Evolutionary conservation across 305 asterid species (phyloP), one percentile per base, ranked within the genome.

Genomic region (Fraxinus velutina): DNA sequence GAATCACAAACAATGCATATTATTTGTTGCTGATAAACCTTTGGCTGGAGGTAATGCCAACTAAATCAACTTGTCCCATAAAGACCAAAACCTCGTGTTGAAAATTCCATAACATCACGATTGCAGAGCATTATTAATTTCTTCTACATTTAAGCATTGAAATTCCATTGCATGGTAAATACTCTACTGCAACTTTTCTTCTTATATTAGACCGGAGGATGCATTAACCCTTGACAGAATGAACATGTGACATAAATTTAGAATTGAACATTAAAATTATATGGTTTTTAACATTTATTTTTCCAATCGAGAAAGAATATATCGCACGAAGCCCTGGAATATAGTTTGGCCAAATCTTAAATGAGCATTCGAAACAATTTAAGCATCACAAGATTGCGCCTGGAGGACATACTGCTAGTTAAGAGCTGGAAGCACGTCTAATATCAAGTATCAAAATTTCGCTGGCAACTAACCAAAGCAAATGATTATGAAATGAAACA

Each of bases 401-500:
- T 15, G 19, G 8, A 66, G 73, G 73, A 10, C 73, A 24, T 66
- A 12, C 36, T 27, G 73, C 73, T 66, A 66, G n/a, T 66, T 24
- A 24, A 64, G 73, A 66, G 6, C 13, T 27, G 73, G 68, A 66
- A 66, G 73, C 73, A 10, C 7, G 17, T 71, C 73, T 78, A 78
- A 47, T 33, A 50, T 32, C 81, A 68, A 34, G n/a, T 13, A 68
- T 19, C 6, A 72, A 44, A 80, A 60, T 78, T 80, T 15, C 30
- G 32, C 75, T 72, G 74, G 81, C 36, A 62, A 75, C 44, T 29
- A 83, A 24, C 80, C n/a, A 68, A 75, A 83, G 77, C 68, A 81
- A 74, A 68, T 74, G 68, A 62, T 24, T 42, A 55, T 12, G 6
- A 78, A 37, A 29, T 71, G 62, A 73, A 66, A 71, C 50, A 32